These are phyloP conservation scores for Xylaria polymorpha DNA, from an alignment of 2,329 filamentous ascomycete species.

Conservation along the genomic window DNA sequence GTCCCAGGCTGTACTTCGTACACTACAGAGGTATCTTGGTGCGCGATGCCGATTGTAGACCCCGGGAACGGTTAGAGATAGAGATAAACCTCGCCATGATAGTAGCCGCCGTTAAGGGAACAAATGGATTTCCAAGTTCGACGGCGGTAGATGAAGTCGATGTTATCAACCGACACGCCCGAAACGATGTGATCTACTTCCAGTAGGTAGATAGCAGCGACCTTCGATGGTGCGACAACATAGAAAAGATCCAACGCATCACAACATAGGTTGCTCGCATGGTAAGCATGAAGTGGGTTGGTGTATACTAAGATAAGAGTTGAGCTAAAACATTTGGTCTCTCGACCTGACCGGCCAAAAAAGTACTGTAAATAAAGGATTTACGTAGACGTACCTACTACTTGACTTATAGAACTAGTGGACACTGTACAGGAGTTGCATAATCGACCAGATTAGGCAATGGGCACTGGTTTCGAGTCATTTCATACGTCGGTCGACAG, in stretches of 20 bases:
- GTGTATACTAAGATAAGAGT: no score
- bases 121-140: background rate
- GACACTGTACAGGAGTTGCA: constrained; percentile 9
- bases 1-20: background rate
- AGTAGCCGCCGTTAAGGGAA: background rate
- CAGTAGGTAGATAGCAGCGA: no score
- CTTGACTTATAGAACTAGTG: background rate
- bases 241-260: background rate
- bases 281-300: background rate
- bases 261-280: background rate
- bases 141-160: background rate
- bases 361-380: no score
- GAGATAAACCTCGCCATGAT: background rate
- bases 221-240: background rate
- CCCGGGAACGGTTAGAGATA: background rate
- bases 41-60: background rate
- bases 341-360: no score
- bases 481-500: constrained; percentile 21
- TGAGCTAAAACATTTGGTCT: no score
- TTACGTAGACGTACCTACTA: no score
- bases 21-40: background rate
- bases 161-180: background rate
- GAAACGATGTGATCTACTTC: background rate
- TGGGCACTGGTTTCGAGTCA: constrained; percentile 16
- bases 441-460: constrained; percentile 27